phyloP scores from a whole-genome alignment of 768 basidiomycete species.

The Fibroporia radiculosa region DNA sequence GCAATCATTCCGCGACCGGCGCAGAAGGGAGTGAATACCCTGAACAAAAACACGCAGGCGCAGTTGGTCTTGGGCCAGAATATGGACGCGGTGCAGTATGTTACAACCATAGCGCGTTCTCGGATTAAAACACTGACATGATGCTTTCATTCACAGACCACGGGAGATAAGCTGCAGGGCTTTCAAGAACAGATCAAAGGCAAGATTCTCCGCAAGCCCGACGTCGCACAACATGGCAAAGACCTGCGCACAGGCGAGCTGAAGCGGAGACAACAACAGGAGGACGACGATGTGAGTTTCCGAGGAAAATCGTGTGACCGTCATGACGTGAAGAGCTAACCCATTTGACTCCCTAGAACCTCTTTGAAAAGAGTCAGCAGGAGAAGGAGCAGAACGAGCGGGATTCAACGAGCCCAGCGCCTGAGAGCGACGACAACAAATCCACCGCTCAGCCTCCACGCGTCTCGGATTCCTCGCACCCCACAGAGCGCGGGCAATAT shows the following conservation, averaged over 20 bases:
- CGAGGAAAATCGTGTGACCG: too few relatives aligned
- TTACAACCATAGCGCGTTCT: background rate
- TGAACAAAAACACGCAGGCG: conserved; percentile 35
- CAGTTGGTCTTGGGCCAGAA: conserved; percentile 32
- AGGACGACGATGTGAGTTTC: conserved; percentile 9
- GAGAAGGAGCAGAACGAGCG: conserved; percentile 6
- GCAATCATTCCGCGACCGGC: background rate
- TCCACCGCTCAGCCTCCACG: conserved; percentile 4
- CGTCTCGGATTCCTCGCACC: conserved; percentile 7
- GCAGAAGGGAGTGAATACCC: conserved; percentile 19
- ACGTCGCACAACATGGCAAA: conserved; percentile 29
- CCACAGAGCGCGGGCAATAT: conserved; percentile 11
- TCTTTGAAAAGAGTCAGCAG: conserved; percentile 1
- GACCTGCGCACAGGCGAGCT: conserved; percentile 33
- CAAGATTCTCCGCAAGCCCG: conserved; percentile 29
- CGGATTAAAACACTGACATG: background rate
- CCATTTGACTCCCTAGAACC: background rate
- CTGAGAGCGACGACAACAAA: conserved; percentile 4
- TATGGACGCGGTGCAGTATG: conserved; percentile 25
- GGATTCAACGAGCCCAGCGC: background rate
- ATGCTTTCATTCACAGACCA: conserved; percentile 9
- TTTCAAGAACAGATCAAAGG: conserved; percentile 32
- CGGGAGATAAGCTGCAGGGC: conserved; percentile 31
- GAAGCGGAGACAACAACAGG: conserved; percentile 28
- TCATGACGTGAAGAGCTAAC: background rate